Base-by-base conservation (phyloP, 164 flowering plant genomes). In the Hamamelis virginiana region DNA sequence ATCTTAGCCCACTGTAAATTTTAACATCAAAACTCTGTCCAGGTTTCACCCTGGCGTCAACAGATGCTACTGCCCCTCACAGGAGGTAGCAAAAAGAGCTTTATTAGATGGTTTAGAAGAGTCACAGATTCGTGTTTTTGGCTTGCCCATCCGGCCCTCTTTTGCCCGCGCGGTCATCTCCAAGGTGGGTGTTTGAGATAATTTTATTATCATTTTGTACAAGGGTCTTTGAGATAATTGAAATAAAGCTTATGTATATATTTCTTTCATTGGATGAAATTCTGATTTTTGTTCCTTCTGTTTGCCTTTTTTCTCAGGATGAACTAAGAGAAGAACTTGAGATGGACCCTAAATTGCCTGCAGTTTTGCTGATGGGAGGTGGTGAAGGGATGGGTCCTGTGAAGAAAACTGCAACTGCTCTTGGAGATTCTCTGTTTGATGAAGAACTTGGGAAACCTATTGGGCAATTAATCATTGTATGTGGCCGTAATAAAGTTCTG, bases 301-400 rank as follows among this genome's bases (percentile, higher is more conserved):
- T 15, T 27, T 48, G 16, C 67, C 60, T 27, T 3, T 55, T 64
- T 15, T 6, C 52, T 21, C 67, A 94, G 98, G 88, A 85, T 72
- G 82, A 91, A 0, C 69, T 94, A 52, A 79, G 98, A 70, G 82
- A 74, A 61, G 97, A 91, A 64, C 89, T 94, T 14, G 89, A 83
- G 72, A 84, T 94, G 94, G 97, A 92, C 47, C 89, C 83, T 16
- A 33, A 79, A 4, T 77, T 94, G 78, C 98, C 97, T 53, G 97
- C 98, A 26, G 97, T 92, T 56, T 65, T 94, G 75, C 79, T 94
- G 65, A 94, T 94, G 98, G 98, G 97, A 78, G 98, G 98, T 23
- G 98, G 97, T 22, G 98, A 94, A 84, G 97, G 98, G 19, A 92
- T 91, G 97, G 98, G 98, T 50, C 98, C 98, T 43, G 98, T 92